Evolutionary conservation across 805 yeast genomes (phyloP).

Genomic region (Ogataea neopini): DNA sequence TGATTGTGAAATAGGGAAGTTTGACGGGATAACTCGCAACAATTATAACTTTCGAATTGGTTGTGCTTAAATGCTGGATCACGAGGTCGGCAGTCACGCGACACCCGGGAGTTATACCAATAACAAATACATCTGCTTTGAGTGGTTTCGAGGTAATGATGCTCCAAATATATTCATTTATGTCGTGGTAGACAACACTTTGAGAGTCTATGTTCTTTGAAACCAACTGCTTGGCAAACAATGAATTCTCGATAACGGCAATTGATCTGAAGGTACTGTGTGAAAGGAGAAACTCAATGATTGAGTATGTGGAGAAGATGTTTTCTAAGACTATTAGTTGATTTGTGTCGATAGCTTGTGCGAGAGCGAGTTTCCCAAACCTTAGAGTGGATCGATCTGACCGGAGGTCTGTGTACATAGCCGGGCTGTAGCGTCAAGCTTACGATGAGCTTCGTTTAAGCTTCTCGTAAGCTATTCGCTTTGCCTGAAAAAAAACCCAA

Average conservation of each 20-base stretch:
- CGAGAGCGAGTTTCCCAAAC: constrained; percentile 7
- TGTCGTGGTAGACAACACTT: neutral
- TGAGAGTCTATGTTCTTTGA: neutral
- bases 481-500: too few species aligned
- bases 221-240: constrained; percentile 12
- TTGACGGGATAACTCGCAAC: constrained; percentile 11
- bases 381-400: constrained; percentile 9
- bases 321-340: constrained; percentile 10
- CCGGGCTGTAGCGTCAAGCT: too few species aligned
- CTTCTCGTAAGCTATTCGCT: too few species aligned
- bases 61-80: neutral
- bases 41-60: constrained; percentile 9
- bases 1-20: neutral
- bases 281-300: constrained; percentile 9
- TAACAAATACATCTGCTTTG: neutral
- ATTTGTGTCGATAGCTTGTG: constrained; percentile 16
- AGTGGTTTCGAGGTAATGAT: too few species aligned
- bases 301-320: constrained; percentile 11
- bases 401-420: constrained; percentile 5
- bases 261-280: constrained; percentile 7
- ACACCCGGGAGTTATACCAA: constrained; percentile 1
- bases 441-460: too few species aligned
- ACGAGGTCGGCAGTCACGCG: constrained; percentile 8
- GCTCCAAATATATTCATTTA: neutral
- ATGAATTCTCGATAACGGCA: constrained; percentile 14